phyloP scores from a whole-genome alignment of 129 eudicot genomes.

The Erigeron canadensis region DNA sequence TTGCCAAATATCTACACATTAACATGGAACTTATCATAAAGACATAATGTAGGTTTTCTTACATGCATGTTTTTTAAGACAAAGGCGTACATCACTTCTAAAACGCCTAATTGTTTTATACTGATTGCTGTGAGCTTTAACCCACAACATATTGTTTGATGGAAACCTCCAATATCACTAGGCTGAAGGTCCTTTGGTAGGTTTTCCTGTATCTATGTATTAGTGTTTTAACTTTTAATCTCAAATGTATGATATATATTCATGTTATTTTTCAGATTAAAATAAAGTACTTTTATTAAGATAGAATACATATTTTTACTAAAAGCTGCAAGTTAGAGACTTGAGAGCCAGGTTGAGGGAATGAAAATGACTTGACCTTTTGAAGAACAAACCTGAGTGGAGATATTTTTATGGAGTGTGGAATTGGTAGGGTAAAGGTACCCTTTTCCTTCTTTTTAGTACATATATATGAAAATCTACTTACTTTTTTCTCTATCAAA shows the following conservation, averaged over 20 bases:
- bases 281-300: conserved; percentile 2
- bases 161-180: too few relatives aligned
- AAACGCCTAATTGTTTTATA: too few relatives aligned
- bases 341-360: conserved; percentile 21
- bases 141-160: too few relatives aligned
- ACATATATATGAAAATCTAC: too few relatives aligned
- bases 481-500: too few relatives aligned
- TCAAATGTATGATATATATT: background rate
- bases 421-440: conserved; percentile 13
- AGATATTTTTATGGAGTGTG: conserved; percentile 13
- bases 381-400: conserved; percentile 18
- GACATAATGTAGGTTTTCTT: too few relatives aligned
- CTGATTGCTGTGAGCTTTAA: too few relatives aligned
- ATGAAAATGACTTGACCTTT: conserved; percentile 24
- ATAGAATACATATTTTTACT: conserved; percentile 6
- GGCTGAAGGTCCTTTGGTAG: too few relatives aligned
- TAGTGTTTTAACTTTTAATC: background rate
- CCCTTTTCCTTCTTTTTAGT: background rate
- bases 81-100: too few relatives aligned
- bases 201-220: background rate
- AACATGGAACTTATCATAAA: too few relatives aligned
- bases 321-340: conserved; percentile 24
- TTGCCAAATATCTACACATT: too few relatives aligned
- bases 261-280: background rate
- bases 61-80: too few relatives aligned